Evolutionary conservation across 2,329 filamentous ascomycete genomes (phyloP), one percentile per base, ranked within the genome.

Genomic region (Aschersonia sp.): DNA sequence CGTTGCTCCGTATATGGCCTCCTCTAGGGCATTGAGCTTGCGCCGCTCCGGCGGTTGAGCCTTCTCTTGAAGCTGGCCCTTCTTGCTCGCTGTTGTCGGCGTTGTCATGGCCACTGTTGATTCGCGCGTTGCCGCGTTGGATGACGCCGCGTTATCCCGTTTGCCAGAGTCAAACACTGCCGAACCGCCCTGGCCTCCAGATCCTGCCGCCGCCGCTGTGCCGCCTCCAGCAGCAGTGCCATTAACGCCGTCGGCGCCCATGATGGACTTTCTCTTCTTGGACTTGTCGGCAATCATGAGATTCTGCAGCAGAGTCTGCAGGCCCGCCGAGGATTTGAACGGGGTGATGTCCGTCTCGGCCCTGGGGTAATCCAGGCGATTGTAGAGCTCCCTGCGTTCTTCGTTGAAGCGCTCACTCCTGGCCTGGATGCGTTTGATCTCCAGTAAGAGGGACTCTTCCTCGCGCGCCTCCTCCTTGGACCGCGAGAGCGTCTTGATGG

Each of bases 341-440:
- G 79, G 73, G 56, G 74, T 76, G 51, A 86, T 85, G 57, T 86
- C 85, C 68, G 83, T 64, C 69, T 85, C 70, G 56, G 74, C 62
- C 50, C 74, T 70, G 0, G 89, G 89, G 52, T 88, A 86, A 59
- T 96, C 91, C 9, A 98, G 80, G 47, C 91, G 79, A 53, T 80
- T 78, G 66, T 91, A 95, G 43, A 94, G 77, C 61, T 95, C 89
- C 55, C 83, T 80, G 48, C 92, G 84, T 61, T 96, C 89, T 54
- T 87, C 82, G 60, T 94, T 87, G 59, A 97, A 84, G 49, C 80
- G 82, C 55, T 92, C 85, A 53, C 89, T 86, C 51, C 89, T 82
- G 52, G 85, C 82, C 58, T 94, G 78, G 54, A 98, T 97, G 50
- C 92, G 84, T 59, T 94, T 89, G 48, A 98, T 78, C 61, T 98